Conservation (phyloP, 768 basidiomycete species). For the Sporobolomyces pararoseus region DNA sequence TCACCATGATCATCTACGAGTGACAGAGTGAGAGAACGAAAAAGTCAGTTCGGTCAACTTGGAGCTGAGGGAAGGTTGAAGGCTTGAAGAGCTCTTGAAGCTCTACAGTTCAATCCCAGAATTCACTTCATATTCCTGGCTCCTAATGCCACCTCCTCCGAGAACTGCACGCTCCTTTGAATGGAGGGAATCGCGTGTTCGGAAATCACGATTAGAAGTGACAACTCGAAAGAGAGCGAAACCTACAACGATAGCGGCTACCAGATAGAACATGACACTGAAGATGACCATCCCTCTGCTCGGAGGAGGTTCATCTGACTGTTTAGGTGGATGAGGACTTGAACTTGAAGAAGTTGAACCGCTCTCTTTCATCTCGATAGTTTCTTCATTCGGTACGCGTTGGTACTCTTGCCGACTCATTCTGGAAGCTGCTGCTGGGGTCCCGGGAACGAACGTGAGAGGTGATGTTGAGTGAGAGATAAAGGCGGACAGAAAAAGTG, state of each 20-base stretch:
- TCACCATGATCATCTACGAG: constrained; percentile 85
- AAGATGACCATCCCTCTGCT: constrained; percentile 43
- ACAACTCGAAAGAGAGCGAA: background rate
- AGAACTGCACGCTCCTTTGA: background rate
- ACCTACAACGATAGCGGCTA: constrained; percentile 81
- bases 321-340: background rate
- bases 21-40: background rate
- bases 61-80: no score
- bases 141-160: no score
- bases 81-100: no score
- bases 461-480: background rate
- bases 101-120: no score
- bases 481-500: background rate
- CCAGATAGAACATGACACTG: constrained; percentile 74
- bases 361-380: constrained; percentile 20
- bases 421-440: background rate
- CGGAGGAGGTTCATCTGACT: constrained; percentile 23
- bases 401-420: constrained; percentile 27
- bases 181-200: background rate
- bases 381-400: constrained; percentile 33
- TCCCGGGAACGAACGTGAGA: background rate
- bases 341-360: background rate
- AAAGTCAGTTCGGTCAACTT: background rate
- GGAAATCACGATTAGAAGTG: no score
- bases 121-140: no score